Conservation (phyloP, 2,329 filamentous ascomycete genomes). For the Aspergillus ochraceoroseus region DNA sequence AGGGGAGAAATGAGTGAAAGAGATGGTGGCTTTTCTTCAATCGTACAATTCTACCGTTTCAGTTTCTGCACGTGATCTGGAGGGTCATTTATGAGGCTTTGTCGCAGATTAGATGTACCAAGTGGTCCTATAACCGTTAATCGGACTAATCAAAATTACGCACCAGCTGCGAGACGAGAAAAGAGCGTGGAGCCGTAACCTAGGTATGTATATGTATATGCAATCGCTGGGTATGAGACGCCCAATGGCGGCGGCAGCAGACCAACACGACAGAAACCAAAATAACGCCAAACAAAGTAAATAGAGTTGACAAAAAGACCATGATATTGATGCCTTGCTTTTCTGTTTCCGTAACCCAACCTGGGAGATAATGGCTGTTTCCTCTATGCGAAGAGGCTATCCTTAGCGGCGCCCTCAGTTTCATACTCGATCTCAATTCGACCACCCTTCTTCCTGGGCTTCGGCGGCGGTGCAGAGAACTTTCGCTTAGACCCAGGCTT, state of each 20-base stretch:
- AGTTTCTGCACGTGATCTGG: slow-evolving; percentile 9
- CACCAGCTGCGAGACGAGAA: slow-evolving; percentile 8
- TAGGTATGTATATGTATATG: slow-evolving; percentile 23
- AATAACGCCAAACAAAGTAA: slow-evolving; percentile 35
- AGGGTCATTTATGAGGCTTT: not conserved
- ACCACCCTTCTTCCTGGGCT: slow-evolving; percentile 58
- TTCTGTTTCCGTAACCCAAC: slow-evolving; percentile 5
- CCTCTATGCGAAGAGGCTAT: slow-evolving; percentile 42
- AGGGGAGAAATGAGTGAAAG: not conserved
- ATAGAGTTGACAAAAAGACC: slow-evolving; percentile 14
- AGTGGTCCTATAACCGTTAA: not conserved
- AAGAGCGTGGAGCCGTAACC: slow-evolving; percentile 11
- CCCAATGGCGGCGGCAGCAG: slow-evolving; percentile 27
- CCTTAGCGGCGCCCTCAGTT: slow-evolving; percentile 58
- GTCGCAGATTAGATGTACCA: not conserved
- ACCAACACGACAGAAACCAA: slow-evolving; percentile 19
- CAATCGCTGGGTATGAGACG: slow-evolving; percentile 35
- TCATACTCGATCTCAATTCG: slow-evolving; percentile 75
- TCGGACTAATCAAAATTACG: slow-evolving; percentile 6
- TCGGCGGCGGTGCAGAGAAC: slow-evolving; percentile 48
- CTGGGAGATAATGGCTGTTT: not conserved
- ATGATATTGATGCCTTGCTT: slow-evolving; percentile 12
- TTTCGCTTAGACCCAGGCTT: slow-evolving; percentile 54
- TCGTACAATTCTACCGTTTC: too few relatives aligned
- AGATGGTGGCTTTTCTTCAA: not conserved